Evolutionary conservation across 2,329 filamentous ascomycete genomes (phyloP).

Genomic region (Exophiala phaeomuriformis): DNA sequence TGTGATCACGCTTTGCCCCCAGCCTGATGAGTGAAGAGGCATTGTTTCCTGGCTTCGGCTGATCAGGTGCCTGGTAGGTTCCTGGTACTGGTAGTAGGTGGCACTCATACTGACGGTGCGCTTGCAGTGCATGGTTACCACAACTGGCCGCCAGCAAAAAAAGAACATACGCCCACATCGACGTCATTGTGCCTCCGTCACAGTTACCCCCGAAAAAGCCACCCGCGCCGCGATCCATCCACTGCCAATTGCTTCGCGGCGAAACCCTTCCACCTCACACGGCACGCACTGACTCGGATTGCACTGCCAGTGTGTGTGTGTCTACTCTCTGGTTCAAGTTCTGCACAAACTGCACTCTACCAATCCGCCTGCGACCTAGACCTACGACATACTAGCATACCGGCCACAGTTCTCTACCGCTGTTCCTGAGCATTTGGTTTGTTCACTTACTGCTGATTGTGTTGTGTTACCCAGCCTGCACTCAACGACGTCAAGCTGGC

Average conservation of each 20-base stretch:
- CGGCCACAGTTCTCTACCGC: background rate
- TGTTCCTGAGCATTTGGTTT: background rate
- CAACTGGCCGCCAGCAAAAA: background rate
- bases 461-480: background rate
- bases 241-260: background rate
- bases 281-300: background rate
- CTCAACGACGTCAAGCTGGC: background rate
- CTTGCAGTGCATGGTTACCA: too few relatives aligned
- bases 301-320: background rate
- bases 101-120: too few relatives aligned
- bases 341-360: background rate
- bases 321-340: background rate
- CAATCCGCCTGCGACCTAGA: background rate
- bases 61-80: too few relatives aligned
- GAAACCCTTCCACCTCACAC: background rate
- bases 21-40: too few relatives aligned
- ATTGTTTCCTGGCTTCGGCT: too few relatives aligned
- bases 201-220: background rate
- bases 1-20: too few relatives aligned
- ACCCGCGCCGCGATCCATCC: background rate
- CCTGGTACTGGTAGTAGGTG: too few relatives aligned
- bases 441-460: background rate
- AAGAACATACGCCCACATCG: background rate
- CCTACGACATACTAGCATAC: background rate
- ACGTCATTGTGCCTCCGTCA: constrained; percentile 1